Base-by-base conservation (phyloP, 306 rosid species). In the Corylus americana region DNA sequence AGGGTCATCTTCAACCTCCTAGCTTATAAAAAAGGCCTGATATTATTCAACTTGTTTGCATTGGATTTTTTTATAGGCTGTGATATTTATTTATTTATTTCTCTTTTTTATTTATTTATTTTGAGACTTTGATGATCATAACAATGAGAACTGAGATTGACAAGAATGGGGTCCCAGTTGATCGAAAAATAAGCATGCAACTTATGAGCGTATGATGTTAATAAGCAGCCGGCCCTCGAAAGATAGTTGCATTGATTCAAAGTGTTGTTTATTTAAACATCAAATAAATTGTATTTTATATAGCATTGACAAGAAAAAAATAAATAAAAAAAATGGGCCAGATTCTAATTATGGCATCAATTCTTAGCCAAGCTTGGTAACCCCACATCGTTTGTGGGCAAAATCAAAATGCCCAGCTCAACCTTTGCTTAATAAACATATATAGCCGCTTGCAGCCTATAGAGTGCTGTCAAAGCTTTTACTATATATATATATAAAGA, bases 1-100 rank as follows among this genome's bases (percentile, higher is more conserved):
- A 83, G 74, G 70, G 84, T 87, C 87, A 47, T 84, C 83, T 77
- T 84, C 85, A 74, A 74, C 75, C 72, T 49, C 74, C 55, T 22
- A 22, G 25, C 25, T 42, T 42, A 20, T 10, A 29, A 59, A 59
- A 59, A 25, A 58, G 11, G 29, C 37, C 14, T 31, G 1, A 27
- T 31, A 8, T 64, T 31, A 8, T 64, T 64, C 70, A 64, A 35
- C 48, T 16, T 31, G 39, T 86, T 76, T 82, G 76, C 73, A 72
- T 82, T 76, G 76, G 75, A 83, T 75, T 59, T 67, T 77, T 77
- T 57, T 81, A 61, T 20, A 61, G 63, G 63, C 49, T 77, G 50
- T 44, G 72, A 55, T 64, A 63, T 16, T 75, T 61, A 35, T 39
- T 74, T 16, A 22, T 29, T 74, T 69, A 47, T 71, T 29, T 22